Evolutionary conservation across 345 rosid genomes (phyloP).

Genomic region (Leavenworthia alabamica): DNA sequence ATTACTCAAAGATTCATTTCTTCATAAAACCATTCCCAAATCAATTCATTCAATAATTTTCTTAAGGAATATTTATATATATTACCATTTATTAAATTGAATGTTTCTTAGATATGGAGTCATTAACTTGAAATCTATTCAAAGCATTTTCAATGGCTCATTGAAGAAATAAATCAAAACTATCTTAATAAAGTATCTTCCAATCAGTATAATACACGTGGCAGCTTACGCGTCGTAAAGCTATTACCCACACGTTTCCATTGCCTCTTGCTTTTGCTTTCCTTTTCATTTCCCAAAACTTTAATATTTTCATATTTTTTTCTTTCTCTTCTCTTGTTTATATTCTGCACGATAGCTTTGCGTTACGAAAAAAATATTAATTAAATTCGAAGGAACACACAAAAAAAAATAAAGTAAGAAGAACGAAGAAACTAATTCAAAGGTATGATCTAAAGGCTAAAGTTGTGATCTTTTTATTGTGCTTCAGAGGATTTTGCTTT

Average conservation of each 20-base stretch:
- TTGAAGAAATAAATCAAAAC: neutral
- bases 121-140: neutral
- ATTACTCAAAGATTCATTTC: neutral
- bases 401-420: neutral
- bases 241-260: constrained; percentile 39
- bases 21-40: neutral
- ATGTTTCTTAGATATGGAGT: too few relatives aligned
- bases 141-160: constrained; percentile 6
- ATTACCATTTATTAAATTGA: too few relatives aligned
- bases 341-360: neutral
- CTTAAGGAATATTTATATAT: neutral
- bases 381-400: neutral
- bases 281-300: neutral
- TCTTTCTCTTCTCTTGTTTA: neutral
- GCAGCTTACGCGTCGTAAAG: constrained; percentile 25
- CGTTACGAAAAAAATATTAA: neutral
- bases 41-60: neutral
- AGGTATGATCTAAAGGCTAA: constrained; percentile 12
- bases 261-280: neutral
- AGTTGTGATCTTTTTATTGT: neutral
- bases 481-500: neutral
- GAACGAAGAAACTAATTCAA: constrained; percentile 12
- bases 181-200: neutral
- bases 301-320: neutral
- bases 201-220: constrained; percentile 36